Conservation (phyloP, 257 asterid genomes). For the Solanum neorickii region DNA sequence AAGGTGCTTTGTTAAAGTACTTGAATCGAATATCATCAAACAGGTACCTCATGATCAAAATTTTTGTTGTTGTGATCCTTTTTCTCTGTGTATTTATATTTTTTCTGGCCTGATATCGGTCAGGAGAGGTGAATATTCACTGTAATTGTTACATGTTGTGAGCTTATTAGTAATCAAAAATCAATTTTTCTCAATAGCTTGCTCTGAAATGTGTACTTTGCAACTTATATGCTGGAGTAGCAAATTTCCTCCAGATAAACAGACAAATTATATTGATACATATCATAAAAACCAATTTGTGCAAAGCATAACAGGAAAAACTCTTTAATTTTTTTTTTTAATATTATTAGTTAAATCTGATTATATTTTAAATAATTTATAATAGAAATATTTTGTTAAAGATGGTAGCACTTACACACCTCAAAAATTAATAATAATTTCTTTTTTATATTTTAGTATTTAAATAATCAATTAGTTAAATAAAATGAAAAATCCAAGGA, state of each 20-base stretch:
- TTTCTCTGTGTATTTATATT: slow-evolving; percentile 53
- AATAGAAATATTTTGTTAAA: too few species aligned
- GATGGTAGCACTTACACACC: too few species aligned
- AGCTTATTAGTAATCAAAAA: background rate
- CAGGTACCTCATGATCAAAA: slow-evolving; percentile 73
- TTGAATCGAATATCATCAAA: slow-evolving; percentile 61
- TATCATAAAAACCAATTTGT: too few species aligned
- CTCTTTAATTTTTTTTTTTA: too few species aligned
- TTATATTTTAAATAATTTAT: too few species aligned
- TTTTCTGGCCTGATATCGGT: slow-evolving; percentile 40
- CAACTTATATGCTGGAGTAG: background rate
- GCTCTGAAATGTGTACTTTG: background rate
- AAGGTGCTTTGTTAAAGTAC: slow-evolving; percentile 57
- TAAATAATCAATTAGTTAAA: too few species aligned
- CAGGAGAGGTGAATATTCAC: background rate
- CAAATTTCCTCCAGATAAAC: background rate
- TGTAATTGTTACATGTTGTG: background rate
- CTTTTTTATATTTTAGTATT: too few species aligned
- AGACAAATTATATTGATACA: background rate
- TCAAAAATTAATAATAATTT: too few species aligned
- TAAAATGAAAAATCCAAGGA: accelerated
- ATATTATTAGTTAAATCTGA: too few species aligned
- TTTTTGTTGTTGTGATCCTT: slow-evolving; percentile 52
- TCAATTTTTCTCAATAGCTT: background rate
- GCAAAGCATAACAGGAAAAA: too few species aligned